Evolutionary conservation across 352 stramenopile genomes (phyloP).

Genomic region (Phytophthora cajani): DNA sequence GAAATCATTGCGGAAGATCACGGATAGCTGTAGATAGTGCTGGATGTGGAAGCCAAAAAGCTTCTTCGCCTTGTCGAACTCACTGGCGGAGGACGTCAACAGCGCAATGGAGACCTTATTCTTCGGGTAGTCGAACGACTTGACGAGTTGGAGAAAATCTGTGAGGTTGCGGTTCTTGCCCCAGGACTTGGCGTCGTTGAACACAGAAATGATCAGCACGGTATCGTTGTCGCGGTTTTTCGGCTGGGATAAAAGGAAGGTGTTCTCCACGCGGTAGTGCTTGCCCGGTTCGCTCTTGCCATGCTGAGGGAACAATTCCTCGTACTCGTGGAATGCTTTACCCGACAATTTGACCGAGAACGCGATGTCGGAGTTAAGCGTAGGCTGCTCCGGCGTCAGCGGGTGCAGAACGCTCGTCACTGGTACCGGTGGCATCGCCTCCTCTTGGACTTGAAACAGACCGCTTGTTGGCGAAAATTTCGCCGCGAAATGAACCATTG

Average conservation of each 20-base stretch:
- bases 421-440: not conserved
- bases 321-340: conserved; percentile 11
- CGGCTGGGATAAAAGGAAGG: not conserved
- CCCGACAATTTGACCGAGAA: not conserved
- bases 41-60: conserved; percentile 30
- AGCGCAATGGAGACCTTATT: conserved; percentile 42
- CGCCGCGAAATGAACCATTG: too few relatives aligned
- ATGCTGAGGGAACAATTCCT: conserved; percentile 28
- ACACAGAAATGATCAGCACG: conserved; percentile 35
- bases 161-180: conserved; percentile 24
- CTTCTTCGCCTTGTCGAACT: conserved; percentile 33
- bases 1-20: conserved; percentile 54
- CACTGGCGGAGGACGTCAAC: conserved; percentile 43
- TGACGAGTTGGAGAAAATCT: conserved; percentile 44
- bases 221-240: conserved; percentile 21
- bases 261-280: conserved; percentile 35
- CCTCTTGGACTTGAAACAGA: conserved; percentile 7
- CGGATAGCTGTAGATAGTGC: conserved; percentile 31
- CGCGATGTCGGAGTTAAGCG: conserved; percentile 6
- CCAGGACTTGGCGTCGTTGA: conserved; percentile 46
- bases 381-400: not conserved
- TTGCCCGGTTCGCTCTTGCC: conserved; percentile 25
- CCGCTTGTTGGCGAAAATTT: not conserved
- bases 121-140: conserved; percentile 34
- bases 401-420: conserved; percentile 23